phyloP scores from a whole-genome alignment of 495 filamentous ascomycete species.

The Sordaria brevicollis region DNA sequence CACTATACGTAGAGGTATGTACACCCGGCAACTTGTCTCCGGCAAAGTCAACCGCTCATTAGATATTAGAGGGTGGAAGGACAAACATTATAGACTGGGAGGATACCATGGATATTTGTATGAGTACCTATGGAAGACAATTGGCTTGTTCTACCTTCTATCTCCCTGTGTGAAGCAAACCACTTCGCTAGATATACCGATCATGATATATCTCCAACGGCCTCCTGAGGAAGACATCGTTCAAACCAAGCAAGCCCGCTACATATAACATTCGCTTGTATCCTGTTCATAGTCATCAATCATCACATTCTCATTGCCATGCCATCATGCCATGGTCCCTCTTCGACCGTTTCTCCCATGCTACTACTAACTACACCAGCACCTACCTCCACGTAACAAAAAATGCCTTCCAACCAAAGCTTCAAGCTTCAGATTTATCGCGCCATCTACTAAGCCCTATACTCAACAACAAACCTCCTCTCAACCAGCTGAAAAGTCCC shows the following conservation, averaged over 20 bases:
- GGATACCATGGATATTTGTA: background rate
- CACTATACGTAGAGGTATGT: too few species aligned
- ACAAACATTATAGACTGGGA: background rate
- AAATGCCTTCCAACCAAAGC: too few species aligned
- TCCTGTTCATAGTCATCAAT: background rate
- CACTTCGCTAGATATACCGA: too few species aligned
- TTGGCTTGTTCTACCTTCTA: background rate
- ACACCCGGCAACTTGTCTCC: background rate
- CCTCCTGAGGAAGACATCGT: background rate
- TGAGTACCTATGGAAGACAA: background rate
- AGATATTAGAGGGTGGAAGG: background rate
- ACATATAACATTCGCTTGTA: too few species aligned
- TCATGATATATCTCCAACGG: background rate
- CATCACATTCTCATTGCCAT: too few species aligned
- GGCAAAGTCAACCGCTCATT: background rate
- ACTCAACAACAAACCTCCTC: slow-evolving; percentile 68
- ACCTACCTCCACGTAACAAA: too few species aligned
- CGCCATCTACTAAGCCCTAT: slow-evolving; percentile 25
- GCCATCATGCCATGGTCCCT: too few species aligned
- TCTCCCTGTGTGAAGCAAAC: background rate
- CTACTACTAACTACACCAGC: too few species aligned
- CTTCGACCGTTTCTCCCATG: too few species aligned
- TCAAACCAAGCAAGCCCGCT: too few species aligned
- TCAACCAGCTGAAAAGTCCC: slow-evolving; percentile 71
- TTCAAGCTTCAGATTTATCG: too few species aligned